These are phyloP conservation scores for Heliosperma pusillum DNA, from an alignment of 148 eudicot species.

Conservation along the genomic window DNA sequence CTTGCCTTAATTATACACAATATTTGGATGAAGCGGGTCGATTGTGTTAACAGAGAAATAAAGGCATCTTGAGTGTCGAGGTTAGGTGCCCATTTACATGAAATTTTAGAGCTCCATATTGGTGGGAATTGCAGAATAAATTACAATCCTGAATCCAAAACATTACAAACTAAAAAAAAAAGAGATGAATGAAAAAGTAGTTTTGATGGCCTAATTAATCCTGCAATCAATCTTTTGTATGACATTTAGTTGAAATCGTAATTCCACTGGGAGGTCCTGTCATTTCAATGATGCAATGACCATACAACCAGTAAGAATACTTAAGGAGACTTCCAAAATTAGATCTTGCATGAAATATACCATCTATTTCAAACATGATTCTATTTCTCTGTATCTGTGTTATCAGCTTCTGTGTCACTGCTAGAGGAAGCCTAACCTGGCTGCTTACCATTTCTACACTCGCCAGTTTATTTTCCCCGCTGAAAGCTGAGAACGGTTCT, in stretches of 20 bases:
- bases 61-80: too few relatives aligned
- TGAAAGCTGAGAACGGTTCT: slow-evolving; percentile 48
- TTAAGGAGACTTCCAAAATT: slow-evolving; percentile 48
- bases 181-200: background rate
- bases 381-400: slow-evolving; percentile 48
- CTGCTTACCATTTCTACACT: slow-evolving; percentile 59
- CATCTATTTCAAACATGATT: slow-evolving; percentile 49
- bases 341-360: slow-evolving; percentile 54
- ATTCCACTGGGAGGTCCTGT: slow-evolving; percentile 78
- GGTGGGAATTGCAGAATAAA: background rate
- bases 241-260: slow-evolving; percentile 50
- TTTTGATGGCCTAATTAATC: background rate
- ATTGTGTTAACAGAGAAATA: background rate
- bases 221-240: slow-evolving; percentile 38
- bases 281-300: slow-evolving; percentile 48
- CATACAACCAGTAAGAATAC: slow-evolving; percentile 64
- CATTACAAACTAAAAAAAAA: slow-evolving; percentile 11
- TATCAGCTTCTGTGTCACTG: slow-evolving; percentile 32
- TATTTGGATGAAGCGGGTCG: too few relatives aligned
- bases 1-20: too few relatives aligned
- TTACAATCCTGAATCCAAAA: slow-evolving; percentile 19
- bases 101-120: slow-evolving; percentile 2
- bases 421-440: slow-evolving; percentile 54
- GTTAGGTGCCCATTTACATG: too few relatives aligned
- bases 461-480: slow-evolving; percentile 31